These are phyloP conservation scores for Colletotrichum brevisporum DNA, from an alignment of 2,329 filamentous ascomycete genomes.

Conservation along the genomic window DNA sequence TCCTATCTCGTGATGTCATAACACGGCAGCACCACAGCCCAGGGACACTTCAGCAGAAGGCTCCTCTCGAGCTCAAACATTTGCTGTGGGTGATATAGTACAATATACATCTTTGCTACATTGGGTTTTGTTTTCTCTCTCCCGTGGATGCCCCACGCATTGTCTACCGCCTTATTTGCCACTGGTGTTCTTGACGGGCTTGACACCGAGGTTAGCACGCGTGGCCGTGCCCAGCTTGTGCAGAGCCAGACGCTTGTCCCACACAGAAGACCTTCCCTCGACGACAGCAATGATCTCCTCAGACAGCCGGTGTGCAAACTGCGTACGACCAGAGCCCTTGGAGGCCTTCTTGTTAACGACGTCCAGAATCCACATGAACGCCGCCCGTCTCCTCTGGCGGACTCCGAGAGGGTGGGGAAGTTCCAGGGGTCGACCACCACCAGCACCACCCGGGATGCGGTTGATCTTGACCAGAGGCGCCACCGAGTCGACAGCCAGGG, in stretches of 20 bases:
- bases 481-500: slow-evolving; percentile 91
- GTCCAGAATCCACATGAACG: slow-evolving; percentile 91
- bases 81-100: slow-evolving; percentile 35
- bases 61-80: slow-evolving; percentile 31
- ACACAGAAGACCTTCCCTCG: slow-evolving; percentile 86
- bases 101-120: slow-evolving; percentile 41
- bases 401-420: slow-evolving; percentile 83
- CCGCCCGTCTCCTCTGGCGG: slow-evolving; percentile 82
- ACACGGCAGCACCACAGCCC: neutral
- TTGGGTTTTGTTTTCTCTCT: neutral
- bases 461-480: slow-evolving; percentile 88
- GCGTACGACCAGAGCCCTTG: slow-evolving; percentile 77
- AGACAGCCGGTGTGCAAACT: slow-evolving; percentile 83
- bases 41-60: neutral
- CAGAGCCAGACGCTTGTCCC: slow-evolving; percentile 83
- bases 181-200: slow-evolving; percentile 52
- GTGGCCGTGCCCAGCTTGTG: slow-evolving; percentile 87
- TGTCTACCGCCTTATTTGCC: neutral
- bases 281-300: slow-evolving; percentile 90
- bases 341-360: slow-evolving; percentile 84
- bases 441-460: slow-evolving; percentile 81
- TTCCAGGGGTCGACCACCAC: slow-evolving; percentile 87
- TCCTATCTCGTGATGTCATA: too few species aligned
- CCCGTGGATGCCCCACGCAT: neutral
- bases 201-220: slow-evolving; percentile 77